Evolutionary conservation across 2,329 filamentous ascomycete species (phyloP), one percentile per base, ranked within the genome.

Genomic region (Fusarium sambucinum): DNA sequence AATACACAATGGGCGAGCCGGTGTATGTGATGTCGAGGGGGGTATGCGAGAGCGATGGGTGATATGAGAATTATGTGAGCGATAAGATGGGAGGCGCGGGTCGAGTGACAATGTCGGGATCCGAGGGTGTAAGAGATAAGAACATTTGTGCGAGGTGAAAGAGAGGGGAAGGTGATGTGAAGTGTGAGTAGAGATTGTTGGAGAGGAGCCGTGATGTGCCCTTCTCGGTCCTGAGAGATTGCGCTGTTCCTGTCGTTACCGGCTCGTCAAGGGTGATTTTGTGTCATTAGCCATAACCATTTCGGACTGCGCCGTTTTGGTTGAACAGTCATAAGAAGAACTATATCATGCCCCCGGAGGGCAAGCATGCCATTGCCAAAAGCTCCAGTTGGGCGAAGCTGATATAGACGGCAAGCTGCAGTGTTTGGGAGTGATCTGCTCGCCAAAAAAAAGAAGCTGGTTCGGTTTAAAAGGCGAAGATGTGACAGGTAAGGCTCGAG

Each of bases 11-110:
- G 60, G 37, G 52, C 67, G 63, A 73, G 67, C 64, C 66, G 54
- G 45, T 50, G 55, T 47, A 57, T 48, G 71, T 69, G 57, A 71
- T 64, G 59, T 70, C 58, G 63, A 62, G 53, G 17, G 71, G 40
- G 66, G 73, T 75, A 68, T 75, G 72, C 66, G 72, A 74, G 66
- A 69, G 61, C 70, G 67, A 74, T 72, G 66, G 59, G 71, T 64
- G 60, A 67, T 66, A 57, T 59, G 61, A 65, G 61, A 64, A 74
- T 74, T 75, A 74, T 63, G 64, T 69, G 71, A 73, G 66, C 59
- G 67, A 68, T 67, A 70, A 66, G 67, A 66, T 47, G 68, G 59
- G 53, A 59, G 64, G 67, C 62, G 68, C 63, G 54, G 47, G 70
- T 72, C 57, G 68, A 61, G 54, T 71, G 60, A 66, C 47, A 53